Conservation (phyloP, 805 yeast genomes). For the Candida ulmi region DNA sequence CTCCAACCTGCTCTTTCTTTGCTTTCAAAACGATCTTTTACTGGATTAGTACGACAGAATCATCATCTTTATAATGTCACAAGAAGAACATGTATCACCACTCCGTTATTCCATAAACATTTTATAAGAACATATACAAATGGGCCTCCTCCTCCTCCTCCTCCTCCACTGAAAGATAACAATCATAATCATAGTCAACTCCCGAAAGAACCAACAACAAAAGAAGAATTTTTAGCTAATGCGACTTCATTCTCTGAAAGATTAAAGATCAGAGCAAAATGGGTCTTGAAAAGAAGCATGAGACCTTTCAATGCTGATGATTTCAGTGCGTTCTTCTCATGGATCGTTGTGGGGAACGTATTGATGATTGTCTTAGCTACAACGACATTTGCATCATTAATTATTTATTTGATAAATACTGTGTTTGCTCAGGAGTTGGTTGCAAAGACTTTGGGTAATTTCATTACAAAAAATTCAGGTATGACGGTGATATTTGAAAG, state of each 20-base stretch:
- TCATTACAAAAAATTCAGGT: conserved; percentile 78
- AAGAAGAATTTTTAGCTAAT: conserved; percentile 37
- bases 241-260: conserved; percentile 37
- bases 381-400: conserved; percentile 82
- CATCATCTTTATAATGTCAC: no score
- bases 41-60: background rate
- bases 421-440: conserved; percentile 62
- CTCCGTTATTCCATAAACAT: background rate
- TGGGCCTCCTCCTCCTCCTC: background rate
- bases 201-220: conserved; percentile 15
- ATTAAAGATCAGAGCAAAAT: conserved; percentile 48
- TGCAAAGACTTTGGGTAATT: conserved; percentile 75
- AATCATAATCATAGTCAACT: no score
- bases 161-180: no score
- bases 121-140: background rate
- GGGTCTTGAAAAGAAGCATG: conserved; percentile 70
- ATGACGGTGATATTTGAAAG: conserved; percentile 83
- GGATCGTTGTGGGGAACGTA: conserved; percentile 87
- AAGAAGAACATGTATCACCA: no score
- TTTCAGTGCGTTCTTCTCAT: conserved; percentile 81
- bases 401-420: conserved; percentile 65
- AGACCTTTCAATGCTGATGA: conserved; percentile 93
- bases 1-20: background rate
- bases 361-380: conserved; percentile 78
- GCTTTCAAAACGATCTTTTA: background rate